Base-by-base conservation (phyloP, 768 basidiomycete genomes). In the Leucosporidium yakuticum region DNA sequence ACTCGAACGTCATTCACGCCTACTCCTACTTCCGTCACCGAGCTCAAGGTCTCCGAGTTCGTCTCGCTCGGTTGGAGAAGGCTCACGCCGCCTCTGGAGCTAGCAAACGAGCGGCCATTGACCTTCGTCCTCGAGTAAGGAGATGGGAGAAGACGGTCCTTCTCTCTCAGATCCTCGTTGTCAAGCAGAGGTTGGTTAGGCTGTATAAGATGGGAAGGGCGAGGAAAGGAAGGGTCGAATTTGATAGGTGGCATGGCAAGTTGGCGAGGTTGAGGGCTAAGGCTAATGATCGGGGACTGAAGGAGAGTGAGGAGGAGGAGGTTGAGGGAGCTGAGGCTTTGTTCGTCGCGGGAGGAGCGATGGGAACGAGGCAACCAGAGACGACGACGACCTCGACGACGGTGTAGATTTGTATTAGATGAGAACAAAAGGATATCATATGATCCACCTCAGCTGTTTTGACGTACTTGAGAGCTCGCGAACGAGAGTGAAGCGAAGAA, bases 131-230 rank as follows among this genome's bases (percentile, higher is more conserved):
- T 7, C 61, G 36, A 27, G n/a, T 68, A n/a, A 23, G 58, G 48
- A 12, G 64, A 11, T 65, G 65, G 47, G 64, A 63, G 58, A 51
- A 61, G n/a, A 61, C 61, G 47, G 67, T 71, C 34, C 58, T 68
- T 36, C 47, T 63, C n/a, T 20, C 21, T 31, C 34, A 55, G 47
- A 63, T 65, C 48, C 17, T 60, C n/a, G 47, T 68, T 32, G 62
- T 62, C 12, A 47, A 60, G 21, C 53, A 68, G 62, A 47, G 64
- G 21, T 53, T 71, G 58, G 25, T 21, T 25, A 65, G 65, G 53
- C 27, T 71, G 19, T 32, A 65, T 47, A 27, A 58, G 56, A 29
- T 65, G 21, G 70, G 68, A 9, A 54, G 51, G 36, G 49, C 36
- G 53, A 25, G 57, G 19, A 56, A 64, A 19, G 67, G 67, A 9